phyloP scores from a whole-genome alignment of 768 basidiomycete genomes.

The Amanita fuliginea region DNA sequence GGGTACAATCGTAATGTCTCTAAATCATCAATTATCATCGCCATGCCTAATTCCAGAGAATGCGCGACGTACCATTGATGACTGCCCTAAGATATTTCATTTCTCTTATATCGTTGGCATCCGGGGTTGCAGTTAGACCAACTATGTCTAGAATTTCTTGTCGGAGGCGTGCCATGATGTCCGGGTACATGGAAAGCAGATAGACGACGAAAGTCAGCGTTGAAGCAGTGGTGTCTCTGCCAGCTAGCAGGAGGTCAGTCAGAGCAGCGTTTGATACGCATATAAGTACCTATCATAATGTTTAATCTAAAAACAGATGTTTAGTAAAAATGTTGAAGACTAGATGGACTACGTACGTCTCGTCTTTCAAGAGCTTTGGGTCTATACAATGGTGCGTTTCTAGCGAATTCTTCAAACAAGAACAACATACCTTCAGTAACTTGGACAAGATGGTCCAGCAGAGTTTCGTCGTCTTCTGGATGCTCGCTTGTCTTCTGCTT shows the following conservation, averaged over 20 bases:
- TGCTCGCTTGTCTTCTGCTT: slow-evolving; percentile 19
- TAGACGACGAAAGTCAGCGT: slow-evolving; percentile 32
- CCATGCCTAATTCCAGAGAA: not conserved
- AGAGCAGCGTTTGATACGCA: not conserved
- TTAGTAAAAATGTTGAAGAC: not conserved
- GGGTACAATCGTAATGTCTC: slow-evolving; percentile 50
- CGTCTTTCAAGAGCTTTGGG: slow-evolving; percentile 37
- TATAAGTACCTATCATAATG: slow-evolving; percentile 28
- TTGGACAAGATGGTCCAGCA: slow-evolving; percentile 46
- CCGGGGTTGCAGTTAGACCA: slow-evolving; percentile 36
- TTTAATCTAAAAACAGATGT: slow-evolving; percentile 20
- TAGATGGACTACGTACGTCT: slow-evolving; percentile 19
- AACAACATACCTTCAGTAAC: slow-evolving; percentile 29
- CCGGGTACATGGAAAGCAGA: slow-evolving; percentile 40
- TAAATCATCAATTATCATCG: slow-evolving; percentile 4
- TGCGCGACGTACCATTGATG: slow-evolving; percentile 37
- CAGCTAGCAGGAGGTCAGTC: slow-evolving; percentile 17
- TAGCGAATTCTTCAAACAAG: not conserved
- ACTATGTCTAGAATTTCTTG: slow-evolving; percentile 45
- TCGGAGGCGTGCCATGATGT: slow-evolving; percentile 34
- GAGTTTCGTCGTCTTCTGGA: slow-evolving; percentile 30
- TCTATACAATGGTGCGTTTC: slow-evolving; percentile 14
- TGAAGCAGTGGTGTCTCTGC: slow-evolving; percentile 34
- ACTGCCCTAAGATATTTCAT: slow-evolving; percentile 59
- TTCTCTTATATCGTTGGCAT: slow-evolving; percentile 43